Conservation (phyloP, 1,284 basidiomycete species). For the Dichomitus squalens region DNA sequence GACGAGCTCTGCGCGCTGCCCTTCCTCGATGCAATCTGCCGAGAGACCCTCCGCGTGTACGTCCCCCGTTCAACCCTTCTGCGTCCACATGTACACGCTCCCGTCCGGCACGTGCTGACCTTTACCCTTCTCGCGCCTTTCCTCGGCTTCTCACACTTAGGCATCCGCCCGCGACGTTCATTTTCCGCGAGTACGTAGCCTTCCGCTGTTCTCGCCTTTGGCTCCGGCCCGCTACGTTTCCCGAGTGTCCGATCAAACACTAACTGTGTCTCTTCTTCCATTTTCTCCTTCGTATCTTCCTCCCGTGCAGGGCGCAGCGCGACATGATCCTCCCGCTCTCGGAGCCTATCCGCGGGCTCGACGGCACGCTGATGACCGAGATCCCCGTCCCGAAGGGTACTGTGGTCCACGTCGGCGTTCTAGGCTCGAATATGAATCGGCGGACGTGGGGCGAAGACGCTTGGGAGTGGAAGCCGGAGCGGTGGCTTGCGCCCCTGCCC, state of each 20-base stretch:
- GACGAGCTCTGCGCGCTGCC: constrained; percentile 36
- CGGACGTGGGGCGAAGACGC: constrained; percentile 35
- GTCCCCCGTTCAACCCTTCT: neutral
- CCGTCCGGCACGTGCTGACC: constrained; percentile 5
- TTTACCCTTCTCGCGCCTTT: neutral
- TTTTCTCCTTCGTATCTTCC: neutral
- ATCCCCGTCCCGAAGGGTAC: constrained; percentile 47
- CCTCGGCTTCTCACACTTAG: constrained; percentile 11
- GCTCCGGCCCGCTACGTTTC: neutral
- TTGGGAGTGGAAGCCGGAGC: constrained; percentile 34
- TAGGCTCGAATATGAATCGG: constrained; percentile 32
- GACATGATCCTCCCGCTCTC: constrained; percentile 30
- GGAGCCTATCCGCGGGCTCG: constrained; percentile 25
- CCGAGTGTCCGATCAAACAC: constrained; percentile 1
- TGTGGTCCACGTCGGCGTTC: constrained; percentile 29
- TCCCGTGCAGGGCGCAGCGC: constrained; percentile 27
- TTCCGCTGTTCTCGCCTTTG: neutral
- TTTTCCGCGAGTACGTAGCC: constrained; percentile 25
- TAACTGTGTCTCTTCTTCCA: neutral
- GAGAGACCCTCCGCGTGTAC: constrained; percentile 36
- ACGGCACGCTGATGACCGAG: constrained; percentile 40
- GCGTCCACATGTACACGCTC: neutral
- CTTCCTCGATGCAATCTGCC: constrained; percentile 37
- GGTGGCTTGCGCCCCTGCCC: constrained; percentile 31
- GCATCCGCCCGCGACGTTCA: constrained; percentile 23